phyloP scores from a whole-genome alignment of 2,329 filamentous ascomycete genomes.

The Trichoderma hamatum region DNA sequence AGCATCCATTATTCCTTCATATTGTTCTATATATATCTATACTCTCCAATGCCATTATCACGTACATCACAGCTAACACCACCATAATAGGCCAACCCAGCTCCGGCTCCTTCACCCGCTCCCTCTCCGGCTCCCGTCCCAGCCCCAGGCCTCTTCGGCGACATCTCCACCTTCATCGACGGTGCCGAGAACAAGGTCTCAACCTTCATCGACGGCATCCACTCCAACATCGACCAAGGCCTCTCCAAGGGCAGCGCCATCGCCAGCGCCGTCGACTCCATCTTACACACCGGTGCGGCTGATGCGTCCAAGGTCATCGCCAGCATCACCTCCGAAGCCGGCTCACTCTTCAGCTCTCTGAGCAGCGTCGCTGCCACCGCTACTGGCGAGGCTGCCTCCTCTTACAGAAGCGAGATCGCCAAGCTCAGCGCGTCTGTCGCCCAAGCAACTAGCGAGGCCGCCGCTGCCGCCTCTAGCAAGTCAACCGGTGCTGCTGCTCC shows the following conservation, averaged over 20 bases:
- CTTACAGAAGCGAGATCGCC: slow-evolving; percentile 33
- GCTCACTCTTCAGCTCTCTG: slow-evolving; percentile 34
- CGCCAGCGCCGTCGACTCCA: slow-evolving; percentile 18
- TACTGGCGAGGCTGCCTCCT: slow-evolving; percentile 32
- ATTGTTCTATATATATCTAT: not conserved
- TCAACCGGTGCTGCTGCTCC: slow-evolving; percentile 35
- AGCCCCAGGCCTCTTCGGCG: slow-evolving; percentile 25
- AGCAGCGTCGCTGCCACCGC: slow-evolving; percentile 32
- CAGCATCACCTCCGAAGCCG: slow-evolving; percentile 31
- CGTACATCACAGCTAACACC: not conserved
- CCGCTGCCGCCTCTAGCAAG: slow-evolving; percentile 29
- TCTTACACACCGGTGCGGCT: slow-evolving; percentile 26
- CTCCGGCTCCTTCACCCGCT: slow-evolving; percentile 15
- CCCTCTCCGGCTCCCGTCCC: slow-evolving; percentile 28
- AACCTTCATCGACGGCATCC: slow-evolving; percentile 6
- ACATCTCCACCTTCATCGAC: slow-evolving; percentile 27
- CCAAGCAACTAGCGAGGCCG: slow-evolving; percentile 30
- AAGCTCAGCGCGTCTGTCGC: slow-evolving; percentile 29
- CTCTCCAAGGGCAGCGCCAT: slow-evolving; percentile 26
- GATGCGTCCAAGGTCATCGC: slow-evolving; percentile 27
- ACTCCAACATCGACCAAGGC: slow-evolving; percentile 15
- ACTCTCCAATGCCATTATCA: not conserved
- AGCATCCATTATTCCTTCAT: not conserved
- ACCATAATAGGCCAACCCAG: not conserved
- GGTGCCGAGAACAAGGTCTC: slow-evolving; percentile 20